Conservation (phyloP, 106 monocot species). For the Triglochin maritima region DNA sequence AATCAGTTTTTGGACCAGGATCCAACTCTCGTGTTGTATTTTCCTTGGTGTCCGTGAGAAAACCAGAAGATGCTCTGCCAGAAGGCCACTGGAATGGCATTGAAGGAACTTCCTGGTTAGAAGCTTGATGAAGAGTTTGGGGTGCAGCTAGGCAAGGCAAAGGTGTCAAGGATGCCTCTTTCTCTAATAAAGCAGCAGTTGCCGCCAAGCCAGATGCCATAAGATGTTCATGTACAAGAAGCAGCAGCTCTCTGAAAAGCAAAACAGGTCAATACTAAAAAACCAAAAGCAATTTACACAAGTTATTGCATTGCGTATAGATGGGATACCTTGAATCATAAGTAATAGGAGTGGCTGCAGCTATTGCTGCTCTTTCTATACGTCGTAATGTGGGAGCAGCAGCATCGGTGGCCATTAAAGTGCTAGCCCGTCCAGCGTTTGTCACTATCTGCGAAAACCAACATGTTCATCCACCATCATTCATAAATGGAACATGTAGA, state of each 20-base stretch:
- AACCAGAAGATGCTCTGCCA: slow-evolving; percentile 45
- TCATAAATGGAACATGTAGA: neutral
- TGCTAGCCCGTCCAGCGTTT: slow-evolving; percentile 90
- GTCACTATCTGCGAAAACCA: slow-evolving; percentile 54
- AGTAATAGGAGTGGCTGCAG: slow-evolving; percentile 93
- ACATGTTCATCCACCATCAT: neutral
- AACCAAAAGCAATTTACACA: neutral
- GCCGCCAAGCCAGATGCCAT: slow-evolving; percentile 60
- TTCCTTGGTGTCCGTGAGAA: slow-evolving; percentile 37
- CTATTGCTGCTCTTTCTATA: slow-evolving; percentile 96
- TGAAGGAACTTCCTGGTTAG: slow-evolving; percentile 32
- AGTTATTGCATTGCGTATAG: no score
- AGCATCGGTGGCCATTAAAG: slow-evolving; percentile 94
- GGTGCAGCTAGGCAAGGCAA: slow-evolving; percentile 32
- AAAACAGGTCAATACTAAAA: neutral
- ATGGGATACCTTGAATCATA: slow-evolving; percentile 68
- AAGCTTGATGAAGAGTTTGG: slow-evolving; percentile 46
- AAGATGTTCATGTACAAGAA: slow-evolving; percentile 88
- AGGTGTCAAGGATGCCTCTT: slow-evolving; percentile 73
- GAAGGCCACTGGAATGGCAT: slow-evolving; percentile 58
- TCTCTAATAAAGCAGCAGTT: slow-evolving; percentile 59
- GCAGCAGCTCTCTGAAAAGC: slow-evolving; percentile 68
- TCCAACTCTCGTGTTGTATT: slow-evolving; percentile 22
- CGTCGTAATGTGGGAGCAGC: slow-evolving; percentile 96
- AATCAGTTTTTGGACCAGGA: slow-evolving; percentile 25